Conservation (phyloP, 2,329 filamentous ascomycete species). For the Penicillium glabrum region DNA sequence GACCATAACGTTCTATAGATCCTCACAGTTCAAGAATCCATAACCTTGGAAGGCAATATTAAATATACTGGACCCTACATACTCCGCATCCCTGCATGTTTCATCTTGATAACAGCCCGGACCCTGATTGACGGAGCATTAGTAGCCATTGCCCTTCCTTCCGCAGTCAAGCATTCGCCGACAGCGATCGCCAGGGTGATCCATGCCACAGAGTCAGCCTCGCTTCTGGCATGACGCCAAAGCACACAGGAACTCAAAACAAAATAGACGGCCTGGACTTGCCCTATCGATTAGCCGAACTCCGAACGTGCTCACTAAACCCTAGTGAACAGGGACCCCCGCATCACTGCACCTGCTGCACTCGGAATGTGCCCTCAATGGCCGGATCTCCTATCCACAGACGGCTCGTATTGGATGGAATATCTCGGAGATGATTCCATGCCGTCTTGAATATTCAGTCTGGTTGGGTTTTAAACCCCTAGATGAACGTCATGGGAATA, state of each 20-base stretch:
- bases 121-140: conserved; percentile 2
- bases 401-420: conserved; percentile 21
- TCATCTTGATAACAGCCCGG: not conserved
- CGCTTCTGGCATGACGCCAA: not conserved
- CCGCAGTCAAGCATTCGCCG: conserved; percentile 1
- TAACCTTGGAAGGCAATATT: not conserved
- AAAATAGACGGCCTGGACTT: not conserved
- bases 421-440: conserved; percentile 12
- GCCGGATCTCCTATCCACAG: conserved; percentile 4
- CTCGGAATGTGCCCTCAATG: conserved; percentile 11
- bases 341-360: conserved; percentile 10
- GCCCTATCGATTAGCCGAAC: not conserved
- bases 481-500: not conserved
- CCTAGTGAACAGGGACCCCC: conserved; percentile 12
- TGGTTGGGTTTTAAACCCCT: conserved; percentile 18
- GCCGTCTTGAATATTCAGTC: conserved; percentile 9
- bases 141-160: not conserved
- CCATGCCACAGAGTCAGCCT: conserved; percentile 1
- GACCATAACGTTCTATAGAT: not conserved
- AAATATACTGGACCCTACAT: not conserved
- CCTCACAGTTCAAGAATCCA: not conserved
- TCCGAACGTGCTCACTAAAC: not conserved
- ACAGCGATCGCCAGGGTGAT: conserved; percentile 7
- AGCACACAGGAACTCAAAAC: not conserved
- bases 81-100: not conserved